These are phyloP conservation scores for Byssoonygena ceratinophila DNA, from an alignment of 2,329 filamentous ascomycete genomes.

Conservation along the genomic window DNA sequence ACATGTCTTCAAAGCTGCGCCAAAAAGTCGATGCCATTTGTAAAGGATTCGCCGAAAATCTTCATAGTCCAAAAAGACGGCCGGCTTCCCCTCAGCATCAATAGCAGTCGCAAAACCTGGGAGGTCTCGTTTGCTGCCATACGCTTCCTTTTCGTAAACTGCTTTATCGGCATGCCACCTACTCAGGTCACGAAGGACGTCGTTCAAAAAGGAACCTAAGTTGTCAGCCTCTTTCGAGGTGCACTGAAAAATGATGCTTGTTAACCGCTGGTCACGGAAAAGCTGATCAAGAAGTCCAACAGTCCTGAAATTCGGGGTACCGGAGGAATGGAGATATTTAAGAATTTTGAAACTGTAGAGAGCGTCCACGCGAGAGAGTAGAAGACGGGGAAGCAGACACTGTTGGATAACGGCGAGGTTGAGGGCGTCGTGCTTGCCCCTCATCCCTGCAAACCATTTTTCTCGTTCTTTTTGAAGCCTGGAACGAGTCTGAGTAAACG, in stretches of 20 bases:
- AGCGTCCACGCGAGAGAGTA: slow-evolving; percentile 75
- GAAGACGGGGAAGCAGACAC: slow-evolving; percentile 78
- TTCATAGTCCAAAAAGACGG: slow-evolving; percentile 66
- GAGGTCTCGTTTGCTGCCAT: slow-evolving; percentile 53
- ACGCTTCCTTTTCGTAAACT: slow-evolving; percentile 72
- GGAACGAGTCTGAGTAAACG: slow-evolving; percentile 56
- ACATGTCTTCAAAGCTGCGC: slow-evolving; percentile 68
- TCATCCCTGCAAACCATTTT: slow-evolving; percentile 62
- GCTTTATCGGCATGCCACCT: slow-evolving; percentile 71
- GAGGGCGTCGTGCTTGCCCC: slow-evolving; percentile 53
- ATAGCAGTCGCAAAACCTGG: slow-evolving; percentile 70
- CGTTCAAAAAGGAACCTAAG: slow-evolving; percentile 79
- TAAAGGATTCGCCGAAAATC: slow-evolving; percentile 76
- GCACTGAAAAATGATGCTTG: slow-evolving; percentile 75
- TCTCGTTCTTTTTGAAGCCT: slow-evolving; percentile 66
- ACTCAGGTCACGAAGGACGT: slow-evolving; percentile 67
- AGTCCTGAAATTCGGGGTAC: slow-evolving; percentile 75
- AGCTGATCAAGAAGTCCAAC: slow-evolving; percentile 73
- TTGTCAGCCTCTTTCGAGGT: slow-evolving; percentile 87
- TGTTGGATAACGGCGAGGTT: slow-evolving; percentile 75
- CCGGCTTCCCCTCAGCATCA: slow-evolving; percentile 58
- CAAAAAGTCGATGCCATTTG: slow-evolving; percentile 81
- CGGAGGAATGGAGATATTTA: slow-evolving; percentile 74
- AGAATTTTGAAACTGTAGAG: slow-evolving; percentile 82
- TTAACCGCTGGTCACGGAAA: slow-evolving; percentile 71